Base-by-base conservation (phyloP, 495 filamentous ascomycete species). In the Terfezia boudieri region DNA sequence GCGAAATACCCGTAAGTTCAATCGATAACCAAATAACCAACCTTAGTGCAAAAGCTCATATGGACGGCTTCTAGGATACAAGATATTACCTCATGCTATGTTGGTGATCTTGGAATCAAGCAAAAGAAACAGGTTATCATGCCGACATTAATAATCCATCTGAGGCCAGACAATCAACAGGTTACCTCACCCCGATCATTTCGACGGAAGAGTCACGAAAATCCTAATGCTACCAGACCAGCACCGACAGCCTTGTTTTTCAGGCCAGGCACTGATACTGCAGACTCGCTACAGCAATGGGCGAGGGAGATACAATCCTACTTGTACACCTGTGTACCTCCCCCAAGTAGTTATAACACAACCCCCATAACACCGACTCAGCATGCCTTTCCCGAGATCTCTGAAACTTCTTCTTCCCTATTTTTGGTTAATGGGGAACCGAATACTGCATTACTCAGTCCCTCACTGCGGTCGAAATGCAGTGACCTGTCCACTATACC, bases 351-450 rank as follows among this genome's bases (percentile, higher is more conserved):
- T 20, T 14, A 14, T 20, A 46, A 46, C 16, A n/a, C n/a, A 2
- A 51, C 11, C 9, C 49, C 16, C 4, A 51, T 23, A 51, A 32
- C 11, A 12, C 49, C 49, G 22, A 51, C 26, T 17, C n/a, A 20
- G n/a, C 5, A 20, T 11, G 2, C n/a, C 23, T 51, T 51, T 32
- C 49, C 49, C 16, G 61, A 64, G 2, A 16, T 52, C 10, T 48
- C 56, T 3, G 20, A 41, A 10, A 26, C 53, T 10, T 55, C 62
- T 8, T 26, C 59, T 4, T 58, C 63, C n/a, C 17, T 65, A 17
- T 65, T 64, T 51, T 55, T 62, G 11, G 37, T 64, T 7, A 60
- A 65, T 22, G 62, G 63, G 22, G 63, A 65, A 36, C 63, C 63
- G 4, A 65, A 51, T 57, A 64, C 63, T 0, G 59, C 62, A 9